Percentiles rank a stretch among this genome's conserved stretches.
phyloP scores from a whole-genome alignment of 306 rosid species.

The apple (Malus domestica) region DNA sequence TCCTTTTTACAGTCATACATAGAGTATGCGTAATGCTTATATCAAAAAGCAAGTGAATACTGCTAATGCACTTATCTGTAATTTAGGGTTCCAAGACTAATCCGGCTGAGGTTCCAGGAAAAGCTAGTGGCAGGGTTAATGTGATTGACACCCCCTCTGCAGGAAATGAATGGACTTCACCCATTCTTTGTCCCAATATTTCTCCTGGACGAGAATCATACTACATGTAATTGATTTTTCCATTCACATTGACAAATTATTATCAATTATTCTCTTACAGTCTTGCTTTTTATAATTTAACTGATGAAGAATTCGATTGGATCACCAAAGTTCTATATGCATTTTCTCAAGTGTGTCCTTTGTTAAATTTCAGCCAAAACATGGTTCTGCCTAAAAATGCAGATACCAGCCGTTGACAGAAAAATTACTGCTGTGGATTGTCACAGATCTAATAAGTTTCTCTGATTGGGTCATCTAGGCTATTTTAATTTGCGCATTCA shows the following conservation, averaged over 20 bases:
- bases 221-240: slow-evolving; percentile 50
- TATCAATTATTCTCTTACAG: not conserved
- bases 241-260: not conserved
- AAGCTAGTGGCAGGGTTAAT: slow-evolving; percentile 23
- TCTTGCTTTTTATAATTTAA: not conserved
- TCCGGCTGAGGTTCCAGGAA: slow-evolving; percentile 29
- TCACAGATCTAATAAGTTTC: not conserved
- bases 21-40: not conserved
- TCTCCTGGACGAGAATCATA: slow-evolving; percentile 43
- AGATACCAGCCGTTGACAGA: not conserved
- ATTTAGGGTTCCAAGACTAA: slow-evolving; percentile 30
- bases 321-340: not conserved
- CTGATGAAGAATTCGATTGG: not conserved
- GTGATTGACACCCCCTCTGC: slow-evolving; percentile 16
- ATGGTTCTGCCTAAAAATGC: not conserved
- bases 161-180: slow-evolving; percentile 34
- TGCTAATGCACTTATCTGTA: slow-evolving; percentile 4
- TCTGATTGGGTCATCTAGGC: not conserved
- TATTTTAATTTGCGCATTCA: not conserved
- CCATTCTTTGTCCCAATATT: slow-evolving; percentile 41
- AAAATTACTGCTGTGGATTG: not conserved
- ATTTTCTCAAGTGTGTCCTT: not conserved
- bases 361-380: not conserved
- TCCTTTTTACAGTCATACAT: not conserved
- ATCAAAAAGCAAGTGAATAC: not conserved